These are phyloP conservation scores for Solanum medicagineum DNA, from an alignment of 257 asterid species.

Conservation along the genomic window DNA sequence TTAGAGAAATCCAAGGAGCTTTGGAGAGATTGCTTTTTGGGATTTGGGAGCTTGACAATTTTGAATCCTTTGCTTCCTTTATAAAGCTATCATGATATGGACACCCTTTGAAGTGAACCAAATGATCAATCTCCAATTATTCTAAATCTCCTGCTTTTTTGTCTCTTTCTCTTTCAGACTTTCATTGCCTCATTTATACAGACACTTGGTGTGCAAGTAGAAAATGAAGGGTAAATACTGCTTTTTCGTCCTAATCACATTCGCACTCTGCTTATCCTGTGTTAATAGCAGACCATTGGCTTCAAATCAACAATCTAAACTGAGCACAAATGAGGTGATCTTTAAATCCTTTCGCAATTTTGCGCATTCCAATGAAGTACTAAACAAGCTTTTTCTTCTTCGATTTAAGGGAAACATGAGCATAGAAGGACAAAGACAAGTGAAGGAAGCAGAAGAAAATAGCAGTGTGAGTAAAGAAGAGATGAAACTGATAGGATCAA, in stretches of 20 bases:
- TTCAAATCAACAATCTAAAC: conserved; percentile 7
- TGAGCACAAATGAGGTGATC: conserved; percentile 19
- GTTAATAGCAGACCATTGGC: conserved; percentile 25
- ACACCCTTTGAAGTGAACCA: neutral
- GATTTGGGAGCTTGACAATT: conserved; percentile 4
- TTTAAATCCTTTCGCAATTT: neutral
- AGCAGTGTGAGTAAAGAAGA: conserved; percentile 3
- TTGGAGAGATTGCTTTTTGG: conserved; percentile 2
- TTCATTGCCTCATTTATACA: neutral
- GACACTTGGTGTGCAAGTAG: neutral
- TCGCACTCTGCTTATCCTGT: conserved; percentile 19
- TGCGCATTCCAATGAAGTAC: neutral
- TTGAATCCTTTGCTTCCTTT: neutral
- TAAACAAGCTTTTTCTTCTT: neutral
- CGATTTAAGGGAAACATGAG: neutral
- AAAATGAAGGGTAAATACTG: conserved; percentile 26
- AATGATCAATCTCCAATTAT: neutral
- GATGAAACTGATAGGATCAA: conserved; percentile 47
- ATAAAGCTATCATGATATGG: conserved; percentile 8
- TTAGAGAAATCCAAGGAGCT: neutral
- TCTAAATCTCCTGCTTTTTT: neutral
- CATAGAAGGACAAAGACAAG: neutral
- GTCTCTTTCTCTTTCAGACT: neutral
- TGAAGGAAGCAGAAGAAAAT: neutral
- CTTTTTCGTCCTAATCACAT: conserved; percentile 13